phyloP scores from a whole-genome alignment of 768 basidiomycete species.

The Kwoniella newhampshirensis region DNA sequence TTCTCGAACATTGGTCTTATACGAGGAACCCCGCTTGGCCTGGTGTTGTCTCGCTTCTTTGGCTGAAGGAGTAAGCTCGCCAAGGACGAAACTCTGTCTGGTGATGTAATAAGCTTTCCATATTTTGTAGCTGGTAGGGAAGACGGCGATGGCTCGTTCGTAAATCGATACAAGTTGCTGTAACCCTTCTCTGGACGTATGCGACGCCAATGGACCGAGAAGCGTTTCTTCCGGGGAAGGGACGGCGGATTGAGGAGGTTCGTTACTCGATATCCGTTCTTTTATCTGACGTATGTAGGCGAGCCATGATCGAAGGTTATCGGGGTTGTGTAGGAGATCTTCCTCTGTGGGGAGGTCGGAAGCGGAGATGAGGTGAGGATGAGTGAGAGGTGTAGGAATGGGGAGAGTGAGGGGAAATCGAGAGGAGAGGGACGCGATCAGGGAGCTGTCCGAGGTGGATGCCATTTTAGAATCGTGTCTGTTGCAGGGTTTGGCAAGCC shows the following conservation, averaged over 20 bases:
- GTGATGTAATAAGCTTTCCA: constrained; percentile 90
- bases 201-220: constrained; percentile 76
- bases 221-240: constrained; percentile 55
- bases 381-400: constrained; percentile 73
- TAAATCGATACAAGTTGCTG: constrained; percentile 89
- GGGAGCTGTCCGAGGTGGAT: constrained; percentile 21
- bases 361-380: constrained; percentile 70
- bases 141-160: constrained; percentile 82
- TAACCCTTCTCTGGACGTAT: constrained; percentile 69
- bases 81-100: constrained; percentile 82
- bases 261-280: constrained; percentile 60
- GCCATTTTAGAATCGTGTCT: no score
- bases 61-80: constrained; percentile 53
- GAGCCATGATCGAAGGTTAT: constrained; percentile 92
- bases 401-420: constrained; percentile 84
- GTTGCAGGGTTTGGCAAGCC: no score
- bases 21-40: constrained; percentile 66
- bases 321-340: constrained; percentile 85
- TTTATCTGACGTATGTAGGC: constrained; percentile 73
- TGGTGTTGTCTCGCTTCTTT: constrained; percentile 66
- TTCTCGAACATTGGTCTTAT: constrained; percentile 88
- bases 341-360: constrained; percentile 86
- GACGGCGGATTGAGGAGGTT: constrained; percentile 40
- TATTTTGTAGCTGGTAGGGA: constrained; percentile 86
- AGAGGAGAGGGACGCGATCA: constrained; percentile 55